Conservation (phyloP, 352 stramenopile genomes). For the Globisporangium nodosum region DNA sequence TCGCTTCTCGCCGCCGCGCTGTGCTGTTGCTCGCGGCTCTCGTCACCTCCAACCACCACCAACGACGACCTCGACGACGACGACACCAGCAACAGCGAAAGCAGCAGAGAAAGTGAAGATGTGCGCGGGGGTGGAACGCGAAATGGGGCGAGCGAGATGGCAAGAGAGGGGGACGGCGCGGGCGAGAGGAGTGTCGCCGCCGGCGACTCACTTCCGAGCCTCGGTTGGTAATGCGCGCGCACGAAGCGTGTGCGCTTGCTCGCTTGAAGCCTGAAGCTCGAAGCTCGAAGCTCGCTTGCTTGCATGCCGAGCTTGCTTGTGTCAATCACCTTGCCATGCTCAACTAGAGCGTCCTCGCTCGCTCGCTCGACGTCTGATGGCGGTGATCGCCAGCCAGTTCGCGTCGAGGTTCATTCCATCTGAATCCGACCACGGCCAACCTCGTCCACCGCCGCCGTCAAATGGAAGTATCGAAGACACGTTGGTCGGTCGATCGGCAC, state of each 20-base stretch:
- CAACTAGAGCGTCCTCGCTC: no score
- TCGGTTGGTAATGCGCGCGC: conserved; percentile 1
- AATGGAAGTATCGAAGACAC: no score
- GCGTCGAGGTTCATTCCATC: no score
- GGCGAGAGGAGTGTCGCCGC: not conserved
- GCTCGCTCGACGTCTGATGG: not conserved
- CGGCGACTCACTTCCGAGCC: not conserved
- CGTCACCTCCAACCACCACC: not conserved
- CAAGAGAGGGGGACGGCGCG: conserved; percentile 6
- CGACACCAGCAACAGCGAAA: no score
- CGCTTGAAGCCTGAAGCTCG: no score
- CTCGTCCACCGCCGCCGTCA: no score
- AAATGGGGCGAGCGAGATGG: conserved; percentile 1
- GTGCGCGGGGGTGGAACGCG: not conserved
- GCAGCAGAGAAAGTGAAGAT: not conserved
- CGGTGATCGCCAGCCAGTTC: no score
- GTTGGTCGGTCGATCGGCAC: no score
- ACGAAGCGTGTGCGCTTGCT: no score
- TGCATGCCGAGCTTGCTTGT: no score
- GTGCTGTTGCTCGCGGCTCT: not conserved
- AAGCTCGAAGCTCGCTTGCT: not conserved
- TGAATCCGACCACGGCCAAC: no score
- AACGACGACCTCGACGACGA: not conserved
- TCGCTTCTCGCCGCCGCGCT: not conserved
- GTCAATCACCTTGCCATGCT: no score